Conservation (phyloP, 805 yeast genomes). For the Candida multigemmis region DNA sequence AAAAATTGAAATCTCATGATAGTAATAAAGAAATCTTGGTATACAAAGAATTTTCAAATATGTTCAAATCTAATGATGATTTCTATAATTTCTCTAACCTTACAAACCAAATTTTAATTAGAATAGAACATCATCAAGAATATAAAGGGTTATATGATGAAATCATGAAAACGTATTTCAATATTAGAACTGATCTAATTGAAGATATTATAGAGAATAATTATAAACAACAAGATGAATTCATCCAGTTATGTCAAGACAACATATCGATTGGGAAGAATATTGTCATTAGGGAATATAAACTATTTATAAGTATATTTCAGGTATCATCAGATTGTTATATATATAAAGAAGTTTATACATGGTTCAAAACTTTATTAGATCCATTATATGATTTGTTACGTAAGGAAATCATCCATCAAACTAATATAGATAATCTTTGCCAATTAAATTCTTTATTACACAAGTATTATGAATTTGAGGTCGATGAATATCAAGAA, state of each 20-base stretch:
- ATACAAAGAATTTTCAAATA: conserved; percentile 46
- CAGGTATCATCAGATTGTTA: conserved; percentile 5
- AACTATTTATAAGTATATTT: conserved; percentile 50
- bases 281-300: conserved; percentile 51
- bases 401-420: conserved; percentile 61
- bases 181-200: conserved; percentile 43
- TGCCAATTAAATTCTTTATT: conserved; percentile 71
- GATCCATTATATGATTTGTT: conserved; percentile 74
- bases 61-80: conserved; percentile 7
- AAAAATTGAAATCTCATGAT: conserved; percentile 9
- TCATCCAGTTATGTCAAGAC: conserved; percentile 56
- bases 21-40: conserved; percentile 34
- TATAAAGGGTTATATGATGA: conserved; percentile 63
- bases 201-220: conserved; percentile 26
- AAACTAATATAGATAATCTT: conserved; percentile 53
- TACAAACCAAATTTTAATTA: conserved; percentile 22
- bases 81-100: conserved; percentile 19
- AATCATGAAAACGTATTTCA: conserved; percentile 55
- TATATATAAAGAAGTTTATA: conserved; percentile 28
- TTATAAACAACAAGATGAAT: conserved; percentile 18
- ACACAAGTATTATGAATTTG: conserved; percentile 58
- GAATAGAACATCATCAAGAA: conserved; percentile 37
- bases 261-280: conserved; percentile 53
- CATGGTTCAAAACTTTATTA: conserved; percentile 54
- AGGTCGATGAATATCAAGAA: conserved; percentile 28